Conservation (phyloP, 768 basidiomycete genomes). For the Leucosporidium scottii region DNA sequence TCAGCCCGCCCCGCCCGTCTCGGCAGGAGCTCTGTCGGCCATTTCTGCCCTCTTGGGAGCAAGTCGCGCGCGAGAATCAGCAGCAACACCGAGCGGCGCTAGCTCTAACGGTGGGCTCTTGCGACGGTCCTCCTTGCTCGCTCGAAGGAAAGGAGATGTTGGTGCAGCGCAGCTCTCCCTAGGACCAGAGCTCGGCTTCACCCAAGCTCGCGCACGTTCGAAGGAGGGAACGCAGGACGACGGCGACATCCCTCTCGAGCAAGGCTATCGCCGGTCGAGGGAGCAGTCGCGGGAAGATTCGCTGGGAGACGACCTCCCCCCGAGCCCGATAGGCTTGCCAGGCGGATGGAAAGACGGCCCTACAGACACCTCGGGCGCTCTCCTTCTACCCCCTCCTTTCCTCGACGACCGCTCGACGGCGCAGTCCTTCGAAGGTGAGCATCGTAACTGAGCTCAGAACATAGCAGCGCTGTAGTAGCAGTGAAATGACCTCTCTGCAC, state of each 20-base stretch:
- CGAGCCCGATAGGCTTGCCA: neutral
- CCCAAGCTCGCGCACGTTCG: neutral
- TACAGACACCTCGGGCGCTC: neutral
- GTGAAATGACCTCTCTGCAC: neutral
- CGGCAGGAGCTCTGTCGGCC: neutral
- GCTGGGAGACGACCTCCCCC: neutral
- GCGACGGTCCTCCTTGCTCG: neutral
- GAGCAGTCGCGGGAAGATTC: too few species aligned
- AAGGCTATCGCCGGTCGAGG: neutral
- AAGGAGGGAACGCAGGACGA: neutral
- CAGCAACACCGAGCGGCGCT: neutral
- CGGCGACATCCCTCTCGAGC: neutral
- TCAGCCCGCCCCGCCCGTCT: too few species aligned
- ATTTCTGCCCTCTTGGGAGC: neutral
- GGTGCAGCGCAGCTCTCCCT: neutral
- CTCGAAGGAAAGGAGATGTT: neutral
- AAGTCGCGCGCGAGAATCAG: neutral
- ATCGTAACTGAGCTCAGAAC: too few species aligned
- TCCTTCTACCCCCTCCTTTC: slow-evolving; percentile 15
- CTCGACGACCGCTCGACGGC: neutral
- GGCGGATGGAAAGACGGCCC: slow-evolving; percentile 2
- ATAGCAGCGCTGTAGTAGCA: neutral
- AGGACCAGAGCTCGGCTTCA: neutral
- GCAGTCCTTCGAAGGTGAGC: slow-evolving; percentile 12
- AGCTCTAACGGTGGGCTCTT: too few species aligned